phyloP scores from a whole-genome alignment of 495 filamentous ascomycete genomes.

The Talaromyces liani region DNA sequence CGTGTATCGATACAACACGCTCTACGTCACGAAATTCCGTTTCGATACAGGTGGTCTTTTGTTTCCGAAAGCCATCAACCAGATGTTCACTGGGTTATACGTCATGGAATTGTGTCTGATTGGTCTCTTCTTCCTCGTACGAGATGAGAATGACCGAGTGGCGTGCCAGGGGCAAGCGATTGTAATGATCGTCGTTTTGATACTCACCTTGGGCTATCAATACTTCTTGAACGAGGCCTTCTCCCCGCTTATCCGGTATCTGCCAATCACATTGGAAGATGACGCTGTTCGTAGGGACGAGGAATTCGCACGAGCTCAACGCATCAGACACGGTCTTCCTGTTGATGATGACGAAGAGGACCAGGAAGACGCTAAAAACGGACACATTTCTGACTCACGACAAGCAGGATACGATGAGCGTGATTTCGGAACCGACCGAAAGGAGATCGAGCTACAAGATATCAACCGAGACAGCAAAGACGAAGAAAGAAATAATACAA shows the following conservation, averaged over 20 bases:
- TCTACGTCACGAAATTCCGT: slow-evolving; percentile 88
- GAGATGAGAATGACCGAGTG: slow-evolving; percentile 48
- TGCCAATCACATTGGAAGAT: slow-evolving; percentile 94
- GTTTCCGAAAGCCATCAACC: slow-evolving; percentile 90
- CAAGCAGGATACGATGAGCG: slow-evolving; percentile 16
- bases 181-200: slow-evolving; percentile 71
- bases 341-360: slow-evolving; percentile 31
- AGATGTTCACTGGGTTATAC: slow-evolving; percentile 91
- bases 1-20: slow-evolving; percentile 91
- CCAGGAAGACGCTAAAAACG: slow-evolving; percentile 40
- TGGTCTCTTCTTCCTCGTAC: slow-evolving; percentile 84
- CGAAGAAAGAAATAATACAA: slow-evolving; percentile 10
- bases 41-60: slow-evolving; percentile 90
- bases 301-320: slow-evolving; percentile 75
- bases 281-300: slow-evolving; percentile 84
- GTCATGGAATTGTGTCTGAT: slow-evolving; percentile 89
- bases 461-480: slow-evolving; percentile 27
- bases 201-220: slow-evolving; percentile 76
- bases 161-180: slow-evolving; percentile 76
- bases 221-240: slow-evolving; percentile 78
- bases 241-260: slow-evolving; percentile 74
- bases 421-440: slow-evolving; percentile 7
- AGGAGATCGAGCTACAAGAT: slow-evolving; percentile 56
- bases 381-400: slow-evolving; percentile 25
- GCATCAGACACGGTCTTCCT: slow-evolving; percentile 42